Base-by-base conservation (phyloP, 306 rosid species). In the Sicyos baderoa region DNA sequence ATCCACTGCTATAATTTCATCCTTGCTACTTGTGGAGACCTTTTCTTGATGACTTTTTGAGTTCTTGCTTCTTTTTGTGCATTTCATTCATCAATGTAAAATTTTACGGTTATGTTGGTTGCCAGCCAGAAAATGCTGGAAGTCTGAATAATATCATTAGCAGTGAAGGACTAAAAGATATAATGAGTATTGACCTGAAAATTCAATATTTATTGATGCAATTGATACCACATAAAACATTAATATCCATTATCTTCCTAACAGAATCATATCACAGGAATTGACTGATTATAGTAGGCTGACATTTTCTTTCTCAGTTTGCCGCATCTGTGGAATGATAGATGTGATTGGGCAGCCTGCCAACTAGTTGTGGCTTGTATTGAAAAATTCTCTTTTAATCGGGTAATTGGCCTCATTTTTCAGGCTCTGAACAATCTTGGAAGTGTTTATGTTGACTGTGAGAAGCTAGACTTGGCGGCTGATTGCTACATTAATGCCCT, bases 341-440 rank as follows among this genome's bases (percentile, higher is more conserved):
- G 19, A 42, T 44, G 59, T 49, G 58, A 5, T 27, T 32, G 19
- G 61, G 25, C 62, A 59, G 66, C 21, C 8, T 59, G 21, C 22
- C 45, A 18, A 19, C 21, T 18, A 52, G 12, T 71, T 11, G 14
- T 54, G 53, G 16, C 54, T 54, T 19, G 44, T 49, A 8, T 23
- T 67, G 72, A 35, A 29, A 70, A 70, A 1, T 35, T 29, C 54
- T 52, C 57, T 57, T 50, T 55, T 55, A 78, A 61, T 74, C 75
- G 56, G 32, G 62, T 52, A 61, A 51, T 40, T 71, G 54, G 71
- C 37, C 70, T 45, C 68, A 22, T 51, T 57, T 57, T 79, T 55
- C 86, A 91, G 97, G 97, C 97, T 17, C 80, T 88, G 50, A 91
- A 91, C 86, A 91, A 91, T 74, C 97, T 91, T 45, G 97, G 97